Base-by-base conservation (phyloP, 176 grass and related monocot genomes). In the Metroxylon sagu region DNA sequence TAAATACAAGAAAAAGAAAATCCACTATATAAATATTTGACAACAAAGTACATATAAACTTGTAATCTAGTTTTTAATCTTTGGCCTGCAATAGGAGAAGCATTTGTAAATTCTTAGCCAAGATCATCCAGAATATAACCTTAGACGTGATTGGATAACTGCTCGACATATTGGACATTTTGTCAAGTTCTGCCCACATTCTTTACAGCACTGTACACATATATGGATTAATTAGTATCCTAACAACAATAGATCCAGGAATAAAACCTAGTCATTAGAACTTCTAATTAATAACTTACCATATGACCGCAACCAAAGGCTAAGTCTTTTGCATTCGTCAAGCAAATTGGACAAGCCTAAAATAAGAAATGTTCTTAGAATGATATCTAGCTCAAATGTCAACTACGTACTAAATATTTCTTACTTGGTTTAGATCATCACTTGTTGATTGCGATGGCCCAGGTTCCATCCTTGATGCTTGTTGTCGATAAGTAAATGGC, bases 101-200 rank as follows among this genome's bases (percentile, higher is more conserved):
- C 35, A 43, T 43, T 43, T 43, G 31, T 14, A 2, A 43, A 43
- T 43, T 43, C 10, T 3, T 43, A 14, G 35, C 35, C 35, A 43
- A 10, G 8, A 68, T 82, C 77, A 88, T 75, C 93, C 81, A 0
- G 87, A 64, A 30, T 68, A 97, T n/a, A 97, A 43, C 73, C 93
- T 88, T 56, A 97, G 74, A 48, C 74, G 85, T 31, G 93, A 97
- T 4, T 56, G 71, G 29, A 97, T 85, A 52, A 66, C 3, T 10
- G 74, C 72, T 59, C 93, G 79, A 57, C 93, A 97, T 10, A 97
- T 91, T n/a, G 93, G 92, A 63, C 93, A 97, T 68, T 59, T 91
- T 35, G 71, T 60, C 31, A 97, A 78, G 79, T 27, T 88, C 72
- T 80, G 74, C 29, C 80, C 87, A 76, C 93, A 97, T 31, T 88